Conservation (phyloP, 805 yeast species). For the Wickerhamomyces chaumierensis region DNA sequence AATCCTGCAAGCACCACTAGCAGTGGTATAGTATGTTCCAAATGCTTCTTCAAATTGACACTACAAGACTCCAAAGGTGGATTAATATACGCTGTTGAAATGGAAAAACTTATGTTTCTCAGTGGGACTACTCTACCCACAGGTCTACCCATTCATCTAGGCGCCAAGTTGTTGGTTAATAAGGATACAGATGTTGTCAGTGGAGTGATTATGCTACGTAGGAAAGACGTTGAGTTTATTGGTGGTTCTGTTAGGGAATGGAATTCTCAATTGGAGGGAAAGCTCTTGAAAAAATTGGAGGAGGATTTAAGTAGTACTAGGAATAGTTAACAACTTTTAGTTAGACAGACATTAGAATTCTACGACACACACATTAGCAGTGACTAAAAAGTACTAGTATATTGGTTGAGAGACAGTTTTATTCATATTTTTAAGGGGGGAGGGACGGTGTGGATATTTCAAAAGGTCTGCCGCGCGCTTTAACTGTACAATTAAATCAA, state of each 20-base stretch:
- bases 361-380: no score
- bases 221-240: conserved; percentile 19
- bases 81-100: conserved; percentile 46
- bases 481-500: no score
- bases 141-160: conserved; percentile 34
- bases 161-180: conserved; percentile 44
- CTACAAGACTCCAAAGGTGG: conserved; percentile 43
- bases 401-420: no score
- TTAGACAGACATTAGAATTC: no score
- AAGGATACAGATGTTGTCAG: conserved; percentile 35
- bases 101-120: conserved; percentile 40
- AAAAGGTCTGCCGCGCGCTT: no score
- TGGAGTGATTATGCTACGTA: conserved; percentile 30
- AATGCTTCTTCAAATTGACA: conserved; percentile 37
- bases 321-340: no score
- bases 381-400: no score
- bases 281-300: neutral
- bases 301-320: no score
- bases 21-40: conserved; percentile 8
- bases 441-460: no score
- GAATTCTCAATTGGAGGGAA: neutral
- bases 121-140: conserved; percentile 13
- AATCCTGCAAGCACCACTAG: no score
- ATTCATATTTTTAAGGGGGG: no score
- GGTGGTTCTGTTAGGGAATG: conserved; percentile 6